These are phyloP conservation scores for Kurtzmaniella quercitrusa DNA, from an alignment of 1,139 yeast species.

Conservation along the genomic window DNA sequence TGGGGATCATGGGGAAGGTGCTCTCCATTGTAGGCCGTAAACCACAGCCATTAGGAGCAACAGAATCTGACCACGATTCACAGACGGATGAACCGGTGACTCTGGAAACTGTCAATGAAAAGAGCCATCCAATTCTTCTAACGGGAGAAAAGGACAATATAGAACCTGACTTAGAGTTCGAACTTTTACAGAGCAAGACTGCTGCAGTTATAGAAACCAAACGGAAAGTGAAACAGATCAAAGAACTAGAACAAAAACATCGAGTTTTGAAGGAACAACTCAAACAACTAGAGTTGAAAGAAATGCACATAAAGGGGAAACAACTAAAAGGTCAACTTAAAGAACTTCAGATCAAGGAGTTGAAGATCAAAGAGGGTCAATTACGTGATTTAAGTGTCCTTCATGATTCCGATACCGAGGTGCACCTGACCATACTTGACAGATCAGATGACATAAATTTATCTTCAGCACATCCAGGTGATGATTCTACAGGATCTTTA, in stretches of 20 bases:
- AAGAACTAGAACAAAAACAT: conserved; percentile 5
- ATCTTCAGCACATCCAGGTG: neutral
- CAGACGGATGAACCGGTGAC: neutral
- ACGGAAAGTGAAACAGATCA: conserved; percentile 2
- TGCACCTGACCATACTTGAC: neutral
- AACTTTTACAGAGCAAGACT: conserved; percentile 4
- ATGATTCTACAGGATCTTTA: neutral
- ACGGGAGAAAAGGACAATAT: neutral
- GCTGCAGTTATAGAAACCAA: conserved; percentile 1
- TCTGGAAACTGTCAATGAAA: neutral
- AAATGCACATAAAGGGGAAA: conserved; percentile 6
- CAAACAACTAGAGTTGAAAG: conserved; percentile 4
- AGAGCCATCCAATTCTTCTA: neutral
- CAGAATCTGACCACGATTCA: neutral
- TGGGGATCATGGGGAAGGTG: conserved; percentile 6
- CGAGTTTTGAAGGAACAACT: conserved; percentile 4
- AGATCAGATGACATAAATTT: neutral
- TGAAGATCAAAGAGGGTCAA: conserved; percentile 6
- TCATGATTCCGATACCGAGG: neutral
- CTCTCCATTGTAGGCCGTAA: conserved; percentile 7
- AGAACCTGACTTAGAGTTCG: conserved; percentile 6
- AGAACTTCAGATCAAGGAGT: conserved; percentile 5
- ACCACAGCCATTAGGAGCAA: neutral
- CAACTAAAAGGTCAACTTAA: conserved; percentile 5
- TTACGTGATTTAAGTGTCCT: conserved; percentile 1